A percentile compares a stretch with the other conserved stretches of the same genome.
phyloP scores from a whole-genome alignment of 257 asterid genomes.

The Solanum sitiens region DNA sequence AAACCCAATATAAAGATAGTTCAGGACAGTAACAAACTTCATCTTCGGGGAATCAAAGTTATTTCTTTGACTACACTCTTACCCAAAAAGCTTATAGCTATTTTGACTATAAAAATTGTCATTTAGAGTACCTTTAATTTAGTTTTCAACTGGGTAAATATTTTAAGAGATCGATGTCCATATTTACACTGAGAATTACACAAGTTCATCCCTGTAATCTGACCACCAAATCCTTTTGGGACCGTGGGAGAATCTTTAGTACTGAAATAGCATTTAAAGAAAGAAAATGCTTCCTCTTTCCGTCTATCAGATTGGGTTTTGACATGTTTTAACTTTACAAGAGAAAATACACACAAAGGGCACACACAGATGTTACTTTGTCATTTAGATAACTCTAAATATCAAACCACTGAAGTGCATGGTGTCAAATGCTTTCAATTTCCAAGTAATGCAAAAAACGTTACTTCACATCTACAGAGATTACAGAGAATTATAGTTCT shows the following conservation, averaged over 20 bases:
- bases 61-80: neutral
- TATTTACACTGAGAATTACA: neutral
- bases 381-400: neutral
- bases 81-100: neutral
- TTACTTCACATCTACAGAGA: neutral
- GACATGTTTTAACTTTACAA: neutral
- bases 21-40: neutral
- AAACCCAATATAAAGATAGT: neutral
- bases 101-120: neutral
- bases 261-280: neutral
- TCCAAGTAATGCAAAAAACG: neutral
- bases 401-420: neutral
- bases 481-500: neutral
- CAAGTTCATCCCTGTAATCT: neutral
- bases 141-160: neutral
- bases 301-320: neutral
- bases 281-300: neutral
- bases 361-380: neutral
- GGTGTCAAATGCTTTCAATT: neutral
- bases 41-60: neutral
- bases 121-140: neutral
- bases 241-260: neutral
- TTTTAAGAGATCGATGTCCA: neutral
- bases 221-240: neutral
- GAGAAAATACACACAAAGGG: neutral